These are phyloP conservation scores for Vitis amurensis DNA, from an alignment of 164 flowering plant species.

Conservation along the genomic window DNA sequence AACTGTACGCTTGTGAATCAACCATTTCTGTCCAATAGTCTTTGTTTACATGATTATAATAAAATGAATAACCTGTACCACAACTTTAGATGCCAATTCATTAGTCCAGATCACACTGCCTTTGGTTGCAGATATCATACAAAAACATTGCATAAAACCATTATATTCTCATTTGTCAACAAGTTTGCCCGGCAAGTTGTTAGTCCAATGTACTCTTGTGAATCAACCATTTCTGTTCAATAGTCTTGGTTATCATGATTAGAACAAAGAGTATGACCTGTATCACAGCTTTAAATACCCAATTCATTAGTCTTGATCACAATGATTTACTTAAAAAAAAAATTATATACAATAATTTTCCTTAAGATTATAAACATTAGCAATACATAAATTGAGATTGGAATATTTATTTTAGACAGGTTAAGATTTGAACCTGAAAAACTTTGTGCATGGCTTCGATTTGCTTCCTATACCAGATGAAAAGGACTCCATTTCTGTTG, in stretches of 20 bases:
- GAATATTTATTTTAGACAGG: constrained; percentile 47
- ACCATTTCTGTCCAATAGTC: constrained; percentile 42
- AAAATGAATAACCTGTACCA: constrained; percentile 4
- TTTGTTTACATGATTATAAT: constrained; percentile 50
- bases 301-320: constrained; percentile 56
- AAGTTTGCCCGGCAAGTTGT: constrained; percentile 14
- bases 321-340: constrained; percentile 19
- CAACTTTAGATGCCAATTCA: constrained; percentile 4
- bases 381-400: constrained; percentile 30
- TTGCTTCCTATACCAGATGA: constrained; percentile 99
- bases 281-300: constrained; percentile 55
- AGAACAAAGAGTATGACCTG: constrained; percentile 50
- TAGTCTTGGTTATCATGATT: constrained; percentile 48
- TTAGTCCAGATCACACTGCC: background rate
- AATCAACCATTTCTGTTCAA: constrained; percentile 45
- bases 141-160: constrained; percentile 6
- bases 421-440: constrained; percentile 98
- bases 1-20: constrained; percentile 27
- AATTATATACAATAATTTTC: constrained; percentile 13
- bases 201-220: constrained; percentile 26
- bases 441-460: constrained; percentile 99
- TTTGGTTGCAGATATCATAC: constrained; percentile 16
- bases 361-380: constrained; percentile 26
- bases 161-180: background rate
- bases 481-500: constrained; percentile 88